A percentile compares a stretch with the other conserved stretches of the same genome.
Conservation (phyloP, 148 eudicot genomes). For the Cornus controversa region DNA sequence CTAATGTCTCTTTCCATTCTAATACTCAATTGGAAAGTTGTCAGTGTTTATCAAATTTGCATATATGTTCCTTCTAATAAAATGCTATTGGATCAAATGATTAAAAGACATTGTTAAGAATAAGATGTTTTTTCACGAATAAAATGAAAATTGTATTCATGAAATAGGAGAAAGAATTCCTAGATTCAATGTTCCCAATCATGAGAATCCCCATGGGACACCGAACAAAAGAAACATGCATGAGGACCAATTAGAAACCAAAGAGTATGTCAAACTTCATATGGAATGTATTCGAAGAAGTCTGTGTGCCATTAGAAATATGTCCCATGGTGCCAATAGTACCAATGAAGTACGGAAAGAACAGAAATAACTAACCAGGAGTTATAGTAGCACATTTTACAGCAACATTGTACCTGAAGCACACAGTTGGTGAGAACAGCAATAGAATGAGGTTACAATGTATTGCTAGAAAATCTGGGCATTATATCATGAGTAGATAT, state of each 20-base stretch:
- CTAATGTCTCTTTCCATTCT: too few species aligned
- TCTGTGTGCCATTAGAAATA: neutral
- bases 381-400: conserved; percentile 81
- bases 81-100: too few species aligned
- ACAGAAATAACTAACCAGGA: conserved; percentile 48
- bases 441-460: neutral
- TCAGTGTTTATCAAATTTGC: too few species aligned
- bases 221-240: neutral
- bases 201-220: neutral
- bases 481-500: neutral
- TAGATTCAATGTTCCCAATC: neutral
- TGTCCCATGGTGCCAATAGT: neutral
- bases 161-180: neutral
- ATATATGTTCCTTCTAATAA: too few species aligned
- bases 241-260: conserved; percentile 2
- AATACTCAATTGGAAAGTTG: too few species aligned
- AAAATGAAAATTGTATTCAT: too few species aligned
- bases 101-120: too few species aligned
- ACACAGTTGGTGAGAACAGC: neutral
- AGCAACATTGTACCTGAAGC: conserved; percentile 73
- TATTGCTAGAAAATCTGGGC: neutral
- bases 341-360: neutral
- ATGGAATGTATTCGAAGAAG: neutral
- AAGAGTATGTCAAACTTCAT: neutral
- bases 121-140: too few species aligned